phyloP scores from a whole-genome alignment of 441 rosid genomes.

The Flueggea neowawraea region DNA sequence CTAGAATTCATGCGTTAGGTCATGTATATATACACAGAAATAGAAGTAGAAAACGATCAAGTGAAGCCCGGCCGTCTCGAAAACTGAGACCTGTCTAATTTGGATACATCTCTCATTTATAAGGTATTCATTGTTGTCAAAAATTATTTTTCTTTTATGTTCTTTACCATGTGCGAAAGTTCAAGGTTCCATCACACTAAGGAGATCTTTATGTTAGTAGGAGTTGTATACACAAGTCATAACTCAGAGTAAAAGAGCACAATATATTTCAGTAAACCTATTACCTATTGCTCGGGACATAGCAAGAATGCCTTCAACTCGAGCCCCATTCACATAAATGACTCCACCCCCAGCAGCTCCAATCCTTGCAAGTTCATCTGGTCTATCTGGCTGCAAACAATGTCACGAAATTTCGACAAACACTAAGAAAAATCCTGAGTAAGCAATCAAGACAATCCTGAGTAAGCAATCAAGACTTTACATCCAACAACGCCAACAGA shows the following conservation, averaged over 20 bases:
- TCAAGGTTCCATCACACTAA: background rate
- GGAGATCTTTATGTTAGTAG: background rate
- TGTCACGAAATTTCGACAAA: background rate
- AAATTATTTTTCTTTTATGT: too few relatives aligned
- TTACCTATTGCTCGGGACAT: conserved; percentile 90
- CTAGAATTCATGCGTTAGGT: too few relatives aligned
- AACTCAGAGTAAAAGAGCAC: background rate
- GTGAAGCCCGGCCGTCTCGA: too few relatives aligned
- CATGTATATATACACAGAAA: too few relatives aligned
- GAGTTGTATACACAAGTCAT: background rate
- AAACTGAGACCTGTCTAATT: too few relatives aligned
- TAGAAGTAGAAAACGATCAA: too few relatives aligned
- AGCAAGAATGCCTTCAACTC: conserved; percentile 85
- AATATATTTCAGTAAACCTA: conserved; percentile 7
- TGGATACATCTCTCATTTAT: too few relatives aligned
- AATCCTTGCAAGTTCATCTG: conserved; percentile 72
- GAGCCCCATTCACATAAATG: conserved; percentile 47
- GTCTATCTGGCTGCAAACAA: conserved; percentile 67
- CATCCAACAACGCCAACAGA: too few relatives aligned
- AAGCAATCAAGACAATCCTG: too few relatives aligned
- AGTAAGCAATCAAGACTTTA: too few relatives aligned
- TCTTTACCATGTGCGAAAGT: background rate
- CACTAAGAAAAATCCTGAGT: background rate
- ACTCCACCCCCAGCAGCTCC: conserved; percentile 70
- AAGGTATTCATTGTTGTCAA: too few relatives aligned